Evolutionary conservation across 768 basidiomycete genomes (phyloP).

Genomic region (Suillus fuscotomentosus): DNA sequence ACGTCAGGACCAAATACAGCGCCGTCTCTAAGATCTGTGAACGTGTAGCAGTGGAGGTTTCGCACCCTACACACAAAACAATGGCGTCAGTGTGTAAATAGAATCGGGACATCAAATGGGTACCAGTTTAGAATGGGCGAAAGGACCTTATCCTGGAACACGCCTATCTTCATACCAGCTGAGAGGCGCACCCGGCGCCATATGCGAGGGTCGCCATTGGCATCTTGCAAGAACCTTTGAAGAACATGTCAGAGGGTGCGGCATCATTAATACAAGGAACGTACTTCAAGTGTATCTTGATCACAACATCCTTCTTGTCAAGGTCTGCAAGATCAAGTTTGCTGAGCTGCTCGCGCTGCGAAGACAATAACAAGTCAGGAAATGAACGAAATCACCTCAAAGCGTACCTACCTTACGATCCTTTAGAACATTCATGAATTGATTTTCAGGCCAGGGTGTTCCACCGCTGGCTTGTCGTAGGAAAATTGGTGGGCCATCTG

Average conservation of each 20-base stretch:
- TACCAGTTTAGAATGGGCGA: slow-evolving; percentile 35
- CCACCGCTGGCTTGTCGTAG: slow-evolving; percentile 5
- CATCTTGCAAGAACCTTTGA: slow-evolving; percentile 6
- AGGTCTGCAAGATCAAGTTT: slow-evolving; percentile 17
- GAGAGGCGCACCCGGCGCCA: slow-evolving; percentile 33
- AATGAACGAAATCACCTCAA: background rate
- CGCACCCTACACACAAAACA: slow-evolving; percentile 14
- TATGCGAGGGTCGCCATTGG: slow-evolving; percentile 23
- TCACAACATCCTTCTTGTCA: slow-evolving; percentile 21
- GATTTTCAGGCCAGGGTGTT: slow-evolving; percentile 20
- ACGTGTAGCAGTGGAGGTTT: slow-evolving; percentile 32
- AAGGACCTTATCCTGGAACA: slow-evolving; percentile 35
- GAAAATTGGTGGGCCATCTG: slow-evolving; percentile 20
- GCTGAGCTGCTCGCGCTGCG: slow-evolving; percentile 19
- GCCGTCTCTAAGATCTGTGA: slow-evolving; percentile 36
- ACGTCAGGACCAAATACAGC: slow-evolving; percentile 33
- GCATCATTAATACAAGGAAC: slow-evolving; percentile 13
- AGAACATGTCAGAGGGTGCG: background rate
- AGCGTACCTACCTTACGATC: slow-evolving; percentile 21
- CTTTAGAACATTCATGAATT: slow-evolving; percentile 25
- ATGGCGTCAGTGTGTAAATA: slow-evolving; percentile 1
- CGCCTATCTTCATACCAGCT: slow-evolving; percentile 32
- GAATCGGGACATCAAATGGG: background rate
- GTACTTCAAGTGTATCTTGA: slow-evolving; percentile 14
- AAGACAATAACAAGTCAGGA: slow-evolving; percentile 4